Evolutionary conservation across 2,329 filamentous ascomycete genomes (phyloP), one percentile per base, ranked within the genome.

Genomic region (Fusarium decemcellulare): DNA sequence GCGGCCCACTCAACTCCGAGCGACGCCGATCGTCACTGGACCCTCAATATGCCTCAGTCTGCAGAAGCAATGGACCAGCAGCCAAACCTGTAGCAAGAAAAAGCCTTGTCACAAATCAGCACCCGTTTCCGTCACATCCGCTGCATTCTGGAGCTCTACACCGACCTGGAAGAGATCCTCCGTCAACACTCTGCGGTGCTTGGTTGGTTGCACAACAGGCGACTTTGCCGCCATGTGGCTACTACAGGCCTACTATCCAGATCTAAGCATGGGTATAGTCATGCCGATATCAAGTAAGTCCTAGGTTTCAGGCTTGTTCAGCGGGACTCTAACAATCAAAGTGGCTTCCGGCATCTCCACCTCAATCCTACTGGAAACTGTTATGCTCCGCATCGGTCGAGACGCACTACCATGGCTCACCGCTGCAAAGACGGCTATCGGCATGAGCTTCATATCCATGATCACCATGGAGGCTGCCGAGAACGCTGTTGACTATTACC

Each of bases 401-500:
- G 87, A 89, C 56, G 72, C 76, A 8, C 75, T 89, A 0, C 67
- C 83, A 0, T 88, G 85, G 86, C 59, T 71, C 0, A 71, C 70
- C 1, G 87, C 87, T 0, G 80, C 79, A 4, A 84, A 79, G 46
- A 88, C 87, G 0, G 87, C 87, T 0, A 82, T 84, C 23, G 87
- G 87, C 1, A 89, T 89, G 87, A 88, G 87, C 61, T 76, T 88
- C 50, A 83, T 88, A 10, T 88, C 86, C 0, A 89, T 89, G 87
- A 10, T 88, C 2, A 85, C 86, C 0, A 89, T 89, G 87, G 87
- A 89, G 71, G 65, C 80, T 4, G 86, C 83, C 0, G 83, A 88
- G 68, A 89, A 89, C 65, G 63, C 78, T 0, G 86, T 89, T 5
- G 87, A 89, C 63, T 88, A 85, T 61, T 82, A 85, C 60, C 76